A percentile compares a stretch with the other conserved stretches of the same genome.
phyloP scores from a whole-genome alignment of 2,329 filamentous ascomycete genomes.

The Hirsutella thompsonii region DNA sequence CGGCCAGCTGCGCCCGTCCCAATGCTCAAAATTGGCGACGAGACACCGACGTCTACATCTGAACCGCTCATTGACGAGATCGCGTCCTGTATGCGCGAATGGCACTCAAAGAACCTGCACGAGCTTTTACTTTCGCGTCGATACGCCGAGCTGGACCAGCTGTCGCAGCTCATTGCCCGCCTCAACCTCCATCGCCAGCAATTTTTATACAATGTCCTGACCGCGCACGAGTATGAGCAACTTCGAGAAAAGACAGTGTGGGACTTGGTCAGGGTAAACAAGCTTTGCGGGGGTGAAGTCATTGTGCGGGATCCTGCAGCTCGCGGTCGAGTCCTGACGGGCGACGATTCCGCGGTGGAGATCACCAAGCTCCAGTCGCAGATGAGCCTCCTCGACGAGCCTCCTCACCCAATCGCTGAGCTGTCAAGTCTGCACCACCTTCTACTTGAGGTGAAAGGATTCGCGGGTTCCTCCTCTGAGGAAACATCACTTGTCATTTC shows the following conservation, averaged over 20 bases:
- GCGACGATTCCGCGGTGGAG: constrained; percentile 85
- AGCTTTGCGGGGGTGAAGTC: constrained; percentile 83
- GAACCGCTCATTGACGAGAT: constrained; percentile 97
- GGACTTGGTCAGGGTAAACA: constrained; percentile 90
- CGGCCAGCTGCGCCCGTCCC: constrained; percentile 88
- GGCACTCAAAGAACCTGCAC: constrained; percentile 95
- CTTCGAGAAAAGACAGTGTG: constrained; percentile 86
- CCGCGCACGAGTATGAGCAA: constrained; percentile 65
- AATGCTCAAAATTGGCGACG: constrained; percentile 95
- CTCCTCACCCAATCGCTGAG: constrained; percentile 56
- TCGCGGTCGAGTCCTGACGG: constrained; percentile 74
- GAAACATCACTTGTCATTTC: constrained; percentile 66
- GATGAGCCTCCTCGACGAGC: constrained; percentile 85
- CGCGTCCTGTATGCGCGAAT: constrained; percentile 89
- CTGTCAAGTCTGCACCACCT: constrained; percentile 66
- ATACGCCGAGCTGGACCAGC: constrained; percentile 68
- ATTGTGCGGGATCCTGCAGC: constrained; percentile 84
- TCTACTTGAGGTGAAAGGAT: constrained; percentile 70
- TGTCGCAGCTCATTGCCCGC: constrained; percentile 68
- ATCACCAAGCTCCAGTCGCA: constrained; percentile 84
- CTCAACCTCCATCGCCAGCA: constrained; percentile 79
- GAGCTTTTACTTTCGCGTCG: constrained; percentile 74
- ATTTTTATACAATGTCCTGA: constrained; percentile 88
- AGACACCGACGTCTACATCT: constrained; percentile 76
- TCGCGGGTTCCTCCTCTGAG: constrained; percentile 64